phyloP scores from a whole-genome alignment of 2,329 filamentous ascomycete species.

The Sarocladium brachiariae region DNA sequence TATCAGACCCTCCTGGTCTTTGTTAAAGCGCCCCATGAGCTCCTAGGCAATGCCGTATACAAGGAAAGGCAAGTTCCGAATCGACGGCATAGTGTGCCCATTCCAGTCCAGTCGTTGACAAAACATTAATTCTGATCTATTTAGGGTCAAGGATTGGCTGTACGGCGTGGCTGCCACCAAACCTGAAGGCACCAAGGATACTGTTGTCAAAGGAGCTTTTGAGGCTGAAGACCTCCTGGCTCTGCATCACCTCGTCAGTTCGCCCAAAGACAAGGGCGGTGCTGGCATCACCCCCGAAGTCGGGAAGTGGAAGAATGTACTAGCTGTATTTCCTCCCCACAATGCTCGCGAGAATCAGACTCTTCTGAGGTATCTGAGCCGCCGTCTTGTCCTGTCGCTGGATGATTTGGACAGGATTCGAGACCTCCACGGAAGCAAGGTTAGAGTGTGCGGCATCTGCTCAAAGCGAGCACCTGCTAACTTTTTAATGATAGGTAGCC shows the following conservation, averaged over 20 bases:
- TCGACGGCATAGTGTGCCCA: neutral
- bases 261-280: slow-evolving; percentile 50
- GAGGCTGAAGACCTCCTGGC: slow-evolving; percentile 66
- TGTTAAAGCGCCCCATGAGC: slow-evolving; percentile 54
- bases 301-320: slow-evolving; percentile 54
- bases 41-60: slow-evolving; percentile 59
- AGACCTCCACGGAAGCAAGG: slow-evolving; percentile 55
- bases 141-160: slow-evolving; percentile 68
- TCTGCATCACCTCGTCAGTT: slow-evolving; percentile 60
- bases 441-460: slow-evolving; percentile 7
- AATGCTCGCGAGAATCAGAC: slow-evolving; percentile 49
- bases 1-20: slow-evolving; percentile 63
- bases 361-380: slow-evolving; percentile 51
- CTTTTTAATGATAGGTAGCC: slow-evolving; percentile 43
- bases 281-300: slow-evolving; percentile 53
- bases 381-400: slow-evolving; percentile 40
- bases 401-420: slow-evolving; percentile 53
- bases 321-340: slow-evolving; percentile 56
- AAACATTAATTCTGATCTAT: neutral
- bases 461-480: neutral
- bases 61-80: slow-evolving; percentile 47
- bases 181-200: slow-evolving; percentile 47
- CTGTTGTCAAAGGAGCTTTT: slow-evolving; percentile 40
- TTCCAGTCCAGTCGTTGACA: neutral
- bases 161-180: slow-evolving; percentile 60